These are phyloP conservation scores for Pseudogymnoascus sp. DNA, from an alignment of 2,329 filamentous ascomycete species.

Conservation along the genomic window DNA sequence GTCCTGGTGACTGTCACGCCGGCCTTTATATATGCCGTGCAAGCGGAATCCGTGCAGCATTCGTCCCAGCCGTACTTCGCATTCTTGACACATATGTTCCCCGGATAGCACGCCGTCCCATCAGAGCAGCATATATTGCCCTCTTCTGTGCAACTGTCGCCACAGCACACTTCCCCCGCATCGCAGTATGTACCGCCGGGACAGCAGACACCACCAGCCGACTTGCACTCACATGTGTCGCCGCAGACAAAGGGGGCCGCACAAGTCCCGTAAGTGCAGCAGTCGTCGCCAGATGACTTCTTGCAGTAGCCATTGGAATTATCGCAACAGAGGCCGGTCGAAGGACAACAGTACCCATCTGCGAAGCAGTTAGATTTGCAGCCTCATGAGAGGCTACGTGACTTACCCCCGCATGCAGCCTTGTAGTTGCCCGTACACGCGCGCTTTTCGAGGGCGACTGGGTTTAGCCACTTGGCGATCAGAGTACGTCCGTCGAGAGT, in stretches of 20 bases:
- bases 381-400: background rate
- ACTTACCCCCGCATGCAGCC: background rate
- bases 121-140: background rate
- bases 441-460: background rate
- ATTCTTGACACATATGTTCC: background rate
- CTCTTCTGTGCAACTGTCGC: background rate
- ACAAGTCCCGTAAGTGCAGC: background rate
- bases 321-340: background rate
- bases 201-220: background rate
- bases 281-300: background rate
- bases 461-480: background rate
- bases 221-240: background rate
- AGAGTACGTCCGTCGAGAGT: background rate
- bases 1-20: background rate
- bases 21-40: background rate
- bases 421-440: background rate
- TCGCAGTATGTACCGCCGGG: background rate
- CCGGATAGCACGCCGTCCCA: background rate
- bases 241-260: background rate
- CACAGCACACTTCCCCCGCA: background rate
- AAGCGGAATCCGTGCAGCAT: background rate
- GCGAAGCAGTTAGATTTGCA: background rate
- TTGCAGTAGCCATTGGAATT: background rate
- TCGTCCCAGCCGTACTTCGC: background rate
- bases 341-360: background rate